Base-by-base conservation (phyloP, 169 alveolate genomes). In the Plasmodium cynomolgi region DNA sequence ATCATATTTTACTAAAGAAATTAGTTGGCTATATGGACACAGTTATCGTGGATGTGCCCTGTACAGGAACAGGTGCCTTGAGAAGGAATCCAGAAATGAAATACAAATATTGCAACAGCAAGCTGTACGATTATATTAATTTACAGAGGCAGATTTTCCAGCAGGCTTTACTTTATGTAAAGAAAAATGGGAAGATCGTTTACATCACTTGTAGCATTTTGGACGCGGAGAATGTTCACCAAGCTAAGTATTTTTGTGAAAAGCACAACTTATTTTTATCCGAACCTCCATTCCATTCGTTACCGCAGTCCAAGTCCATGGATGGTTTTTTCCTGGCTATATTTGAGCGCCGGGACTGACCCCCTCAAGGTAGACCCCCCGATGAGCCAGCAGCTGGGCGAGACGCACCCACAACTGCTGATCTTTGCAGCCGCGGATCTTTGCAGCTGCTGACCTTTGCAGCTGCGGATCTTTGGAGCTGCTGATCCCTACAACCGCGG, bases 11-110 rank as follows among this genome's bases (percentile, higher is more conserved):
- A 39, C 82, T 96, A 72, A 92, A 91, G 33, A 95, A 85, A 80
- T 92, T 96, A 84, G 84, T 85, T 91, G 98, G 98, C 31, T 97
- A 97, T 84, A 97, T 97, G 97, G 99, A 98, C 93, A 97, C 98
- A 97, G 99, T 98, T 6, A 73, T 97, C 33, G 97, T 95, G 17
- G 99, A 98, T 96, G 99, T 97, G 15, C 99, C 99, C 17, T 98
- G 99, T 92, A 96, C 98, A 7, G 99, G 99, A 26, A 96, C 98
- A 13, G 99, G 99, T 62, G 98, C 98, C 0, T 96, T 97, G 81
- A 97, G 99, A 90, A 97, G 99, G 92, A 98, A 97, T 83, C 99
- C 99, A 29, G 99, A 98, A 92, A 81, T 98, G 90, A 98, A 98
- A 95, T 97, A 97, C 97, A 96, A 92, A n/a, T 97, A 93, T 74